Evolutionary conservation across 257 asterid genomes (phyloP), one percentile per base, ranked within the genome.

Genomic region (Fraxinus cuspidata): DNA sequence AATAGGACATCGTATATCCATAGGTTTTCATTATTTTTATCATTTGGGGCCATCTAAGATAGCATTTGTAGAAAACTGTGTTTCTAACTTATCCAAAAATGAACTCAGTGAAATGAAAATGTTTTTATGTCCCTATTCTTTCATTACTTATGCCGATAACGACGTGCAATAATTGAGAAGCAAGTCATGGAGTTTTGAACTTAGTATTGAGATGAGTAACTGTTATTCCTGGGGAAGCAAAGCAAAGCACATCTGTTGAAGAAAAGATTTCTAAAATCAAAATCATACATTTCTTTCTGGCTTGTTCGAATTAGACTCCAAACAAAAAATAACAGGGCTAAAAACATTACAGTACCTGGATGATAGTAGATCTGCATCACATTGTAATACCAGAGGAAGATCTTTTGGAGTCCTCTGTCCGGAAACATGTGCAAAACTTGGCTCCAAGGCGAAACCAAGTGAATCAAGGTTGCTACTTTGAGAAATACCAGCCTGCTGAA

Each of bases 401-500:
- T 79, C 87, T 70, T 80, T 75, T 27, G 83, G 49, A 65, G 82
- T 44, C 74, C 2, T 75, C 67, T 88, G 70, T 34, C 86, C 75
- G 75, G 86, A 79, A 74, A 81, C 81, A 31, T 80, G 79, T 44
- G 84, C 31, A 65, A 71, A 79, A 76, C 78, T 80, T 5, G 93
- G 97, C 84, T 92, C 97, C 69, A 92, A 74, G 1, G 88, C 87
- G 73, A 92, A 92, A 82, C 92, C 92, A 75, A 92, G 82, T 60
- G 81, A 82, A 73, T 86, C 90, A 21, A 90, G 90, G 83, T 87
- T 85, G 82, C 81, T 79, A 63, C 78, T 79, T 76, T 87, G 85
- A 78, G 92, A 87, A 73, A 92, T 85, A 77, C 96, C 92, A 80
- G 96, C 94, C 83, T 90, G 94, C 83, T 83, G 87, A 78, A 92